Base-by-base conservation (phyloP, 2,329 filamentous ascomycete species). In the Fusarium begoniae region DNA sequence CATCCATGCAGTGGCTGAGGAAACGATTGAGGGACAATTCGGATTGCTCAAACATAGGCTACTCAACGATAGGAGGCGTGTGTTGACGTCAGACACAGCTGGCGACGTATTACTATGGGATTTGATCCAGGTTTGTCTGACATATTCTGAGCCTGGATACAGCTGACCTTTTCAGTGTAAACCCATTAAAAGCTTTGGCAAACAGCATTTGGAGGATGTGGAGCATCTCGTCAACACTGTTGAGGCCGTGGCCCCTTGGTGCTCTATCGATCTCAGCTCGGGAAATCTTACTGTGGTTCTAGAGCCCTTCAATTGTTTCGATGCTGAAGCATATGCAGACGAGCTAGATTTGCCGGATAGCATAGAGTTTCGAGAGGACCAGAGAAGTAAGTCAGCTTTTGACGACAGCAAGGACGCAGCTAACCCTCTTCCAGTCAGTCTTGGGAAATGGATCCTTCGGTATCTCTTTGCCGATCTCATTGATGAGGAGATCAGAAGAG, bases 21-120 rank as follows among this genome's bases (percentile, higher is more conserved):
- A 96, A 80, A 94, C 93, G 0, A 96, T 99, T 54, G 95, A 98
- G 82, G 96, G 96, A 3, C 95, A 98, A 79, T 96, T 98, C 83
- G 96, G 96, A 15, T 85, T 99, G 60, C 94, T 98, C 70, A 99
- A 98, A 82, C 94, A 98, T 81, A 92, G 93, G 77, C 88, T 98
- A 76, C 87, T 99, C 69, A 98, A 97, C 81, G 96, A 99, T 81
- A 90, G 96, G 75, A 92, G 94, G 79, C 90, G 95, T 67, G 95
- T 97, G 8, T 85, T 99, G 73, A 99, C 96, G 0, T 85, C 98
- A 59, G 96, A 99, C 82, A 98, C 96, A 6, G 95, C 96, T 3
- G 96, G 96, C 22, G 96, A 99, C 79, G 95, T 98, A 6, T 86
- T 98, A 53, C 84, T 99, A 73, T 99, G 96, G 96, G 96, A 99